Base-by-base conservation (phyloP, 139 green algal species). In the Chlamydomonas incerta region DNA sequence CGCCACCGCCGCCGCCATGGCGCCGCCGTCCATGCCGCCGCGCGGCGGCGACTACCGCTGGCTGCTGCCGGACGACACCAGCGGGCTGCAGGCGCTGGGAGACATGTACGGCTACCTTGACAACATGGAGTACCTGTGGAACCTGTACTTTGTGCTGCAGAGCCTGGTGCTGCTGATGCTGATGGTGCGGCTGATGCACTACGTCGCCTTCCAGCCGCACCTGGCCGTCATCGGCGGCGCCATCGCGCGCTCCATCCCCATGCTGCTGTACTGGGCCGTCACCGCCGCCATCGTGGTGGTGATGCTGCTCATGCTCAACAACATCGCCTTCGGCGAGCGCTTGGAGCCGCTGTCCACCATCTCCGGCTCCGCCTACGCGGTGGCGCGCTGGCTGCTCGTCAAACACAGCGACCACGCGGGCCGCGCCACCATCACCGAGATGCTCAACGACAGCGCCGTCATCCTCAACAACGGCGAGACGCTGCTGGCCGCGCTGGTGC, bases 161-260 rank as follows among this genome's bases (percentile, higher is more conserved):
- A 50, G 52, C 47, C 3, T 91, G 26, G 82, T 91, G 47, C 76
- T 91, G 62, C 18, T 83, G 29, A 72, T 91, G 87, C 77, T 91
- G 14, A 87, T 91, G 87, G 17, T 88, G 5, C 60, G 85, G 67
- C 82, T 91, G 23, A 86, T 91, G 41, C 37, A 83, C 46, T 85
- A 91, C 81, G 23, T 88, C 3, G 65, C 82, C 47, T 91, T 91
- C 76, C 87, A 91, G 87, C 87, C 87, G 26, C 82, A 83, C 24
- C 82, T 91, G 50, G 68, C 82, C 1, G 37, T 88, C 9, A 74
- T 91, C 15, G 74, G 68, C 55, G 82, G 82, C 65, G 73, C 82
- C 34, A n/a, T 91, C 20, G 24, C 65, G 29, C 60, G 77, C 46
- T 31, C 73, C 20, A 6, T 87, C 55, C 80, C 82, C 0, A 33